Conservation (phyloP, 2,329 filamentous ascomycete genomes). For the Talaromyces sp. region DNA sequence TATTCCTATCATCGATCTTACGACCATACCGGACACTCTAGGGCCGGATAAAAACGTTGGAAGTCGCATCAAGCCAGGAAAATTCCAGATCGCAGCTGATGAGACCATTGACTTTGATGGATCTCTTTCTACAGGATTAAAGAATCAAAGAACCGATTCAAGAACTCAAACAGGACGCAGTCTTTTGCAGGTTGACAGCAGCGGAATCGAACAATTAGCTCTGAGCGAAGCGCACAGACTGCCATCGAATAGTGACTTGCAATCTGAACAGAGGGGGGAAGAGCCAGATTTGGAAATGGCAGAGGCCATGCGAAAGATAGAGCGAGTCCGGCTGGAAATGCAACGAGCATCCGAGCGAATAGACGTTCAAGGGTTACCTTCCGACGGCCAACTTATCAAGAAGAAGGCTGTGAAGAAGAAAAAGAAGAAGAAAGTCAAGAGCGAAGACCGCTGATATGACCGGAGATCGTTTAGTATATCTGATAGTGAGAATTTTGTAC, state of each 20-base stretch:
- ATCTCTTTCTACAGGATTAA: constrained; percentile 41
- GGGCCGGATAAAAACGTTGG: constrained; percentile 12
- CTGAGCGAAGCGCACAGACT: constrained; percentile 54
- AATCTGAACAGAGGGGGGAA: constrained; percentile 67
- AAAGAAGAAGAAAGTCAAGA: constrained; percentile 22
- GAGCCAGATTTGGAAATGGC: constrained; percentile 90
- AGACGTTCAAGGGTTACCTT: constrained; percentile 48
- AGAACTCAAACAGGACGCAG: constrained; percentile 50
- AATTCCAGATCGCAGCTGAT: constrained; percentile 68
- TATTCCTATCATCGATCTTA: constrained; percentile 92
- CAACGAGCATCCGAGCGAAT: constrained; percentile 51
- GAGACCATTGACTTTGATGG: constrained; percentile 62
- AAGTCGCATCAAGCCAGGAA: constrained; percentile 33
- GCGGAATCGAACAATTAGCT: constrained; percentile 70
- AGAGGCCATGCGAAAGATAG: constrained; percentile 83
- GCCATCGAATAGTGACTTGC: constrained; percentile 27
- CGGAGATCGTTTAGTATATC: background rate
- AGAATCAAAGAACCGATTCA: constrained; percentile 28
- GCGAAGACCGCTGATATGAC: background rate
- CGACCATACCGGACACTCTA: constrained; percentile 59
- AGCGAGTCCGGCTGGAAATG: constrained; percentile 84
- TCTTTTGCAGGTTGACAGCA: constrained; percentile 83
- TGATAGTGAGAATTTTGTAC: constrained; percentile 11
- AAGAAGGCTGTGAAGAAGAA: constrained; percentile 52
- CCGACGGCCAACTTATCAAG: constrained; percentile 54